These are phyloP conservation scores for Aureobasidium subglaciale DNA, from an alignment of 2,329 filamentous ascomycete species.

Conservation along the genomic window DNA sequence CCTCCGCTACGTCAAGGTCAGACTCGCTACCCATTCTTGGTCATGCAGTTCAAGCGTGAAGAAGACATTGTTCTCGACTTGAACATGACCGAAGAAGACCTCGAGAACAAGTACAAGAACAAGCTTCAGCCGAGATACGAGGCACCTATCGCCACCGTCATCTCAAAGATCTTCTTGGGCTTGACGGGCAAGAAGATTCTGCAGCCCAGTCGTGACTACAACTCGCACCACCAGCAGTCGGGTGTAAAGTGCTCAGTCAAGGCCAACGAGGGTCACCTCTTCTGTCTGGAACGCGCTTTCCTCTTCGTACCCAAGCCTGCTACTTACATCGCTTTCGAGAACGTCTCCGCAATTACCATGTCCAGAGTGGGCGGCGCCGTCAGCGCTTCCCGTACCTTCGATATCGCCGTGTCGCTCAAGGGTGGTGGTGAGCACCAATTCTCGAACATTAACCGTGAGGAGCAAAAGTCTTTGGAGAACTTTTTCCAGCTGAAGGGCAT, in stretches of 20 bases:
- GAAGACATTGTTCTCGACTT: constrained; percentile 95
- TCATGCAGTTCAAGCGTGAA: constrained; percentile 98
- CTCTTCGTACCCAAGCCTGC: constrained; percentile 99
- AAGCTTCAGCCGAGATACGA: constrained; percentile 87
- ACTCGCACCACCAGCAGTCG: constrained; percentile 84
- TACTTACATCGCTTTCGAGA: constrained; percentile 93
- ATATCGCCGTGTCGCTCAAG: constrained; percentile 91
- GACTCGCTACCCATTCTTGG: constrained; percentile 94
- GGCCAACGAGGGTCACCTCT: constrained; percentile 93
- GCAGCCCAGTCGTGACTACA: constrained; percentile 87
- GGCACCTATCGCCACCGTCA: constrained; percentile 84
- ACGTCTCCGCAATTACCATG: constrained; percentile 86
- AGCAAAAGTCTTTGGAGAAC: constrained; percentile 89
- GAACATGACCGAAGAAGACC: constrained; percentile 86
- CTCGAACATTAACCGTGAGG: constrained; percentile 98
- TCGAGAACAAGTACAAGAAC: constrained; percentile 81
- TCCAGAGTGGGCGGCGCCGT: constrained; percentile 91
- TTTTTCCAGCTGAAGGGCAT: constrained; percentile 97
- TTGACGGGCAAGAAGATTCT: constrained; percentile 93
- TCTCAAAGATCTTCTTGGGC: constrained; percentile 91
- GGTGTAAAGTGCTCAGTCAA: constrained; percentile 99
- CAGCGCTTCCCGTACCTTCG: constrained; percentile 89
- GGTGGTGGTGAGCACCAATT: constrained; percentile 88
- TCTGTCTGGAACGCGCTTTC: constrained; percentile 95
- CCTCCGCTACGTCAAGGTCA: constrained; percentile 94